Conservation (phyloP, 2,329 filamentous ascomycete genomes). For the Bipolaris bicolor region DNA sequence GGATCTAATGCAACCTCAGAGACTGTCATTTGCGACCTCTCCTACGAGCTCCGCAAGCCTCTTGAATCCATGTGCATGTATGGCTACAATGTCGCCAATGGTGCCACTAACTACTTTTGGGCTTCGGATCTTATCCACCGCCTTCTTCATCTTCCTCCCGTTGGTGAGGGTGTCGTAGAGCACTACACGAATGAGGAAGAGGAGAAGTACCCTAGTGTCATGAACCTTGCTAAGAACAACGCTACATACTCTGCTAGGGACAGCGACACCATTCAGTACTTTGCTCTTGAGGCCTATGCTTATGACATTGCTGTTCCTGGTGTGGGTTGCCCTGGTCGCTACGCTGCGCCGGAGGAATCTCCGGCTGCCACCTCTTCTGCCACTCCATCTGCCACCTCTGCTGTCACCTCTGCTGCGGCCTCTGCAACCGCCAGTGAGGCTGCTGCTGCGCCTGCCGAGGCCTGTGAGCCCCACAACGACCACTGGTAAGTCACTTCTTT, state of each 20-base stretch:
- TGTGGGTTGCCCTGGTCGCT: slow-evolving; percentile 63
- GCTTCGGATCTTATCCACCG: slow-evolving; percentile 71
- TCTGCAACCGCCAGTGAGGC: slow-evolving; percentile 6
- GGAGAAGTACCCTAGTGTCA: slow-evolving; percentile 62
- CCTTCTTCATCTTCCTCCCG: slow-evolving; percentile 65
- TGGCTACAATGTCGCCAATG: slow-evolving; percentile 66
- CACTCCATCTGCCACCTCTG: slow-evolving; percentile 2
- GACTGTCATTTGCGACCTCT: slow-evolving; percentile 72
- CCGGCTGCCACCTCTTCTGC: slow-evolving; percentile 13
- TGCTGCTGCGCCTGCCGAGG: slow-evolving; percentile 12
- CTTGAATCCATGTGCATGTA: slow-evolving; percentile 66
- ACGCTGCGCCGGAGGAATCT: slow-evolving; percentile 14
- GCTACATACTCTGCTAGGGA: slow-evolving; percentile 60
- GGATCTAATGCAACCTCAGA: slow-evolving; percentile 68
- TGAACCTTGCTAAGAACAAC: slow-evolving; percentile 60
- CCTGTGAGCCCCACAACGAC: slow-evolving; percentile 32
- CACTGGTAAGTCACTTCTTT: slow-evolving; percentile 22
- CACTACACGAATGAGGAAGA: slow-evolving; percentile 67
- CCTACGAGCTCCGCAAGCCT: slow-evolving; percentile 62
- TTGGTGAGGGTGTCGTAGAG: slow-evolving; percentile 66
- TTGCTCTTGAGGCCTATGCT: slow-evolving; percentile 71
- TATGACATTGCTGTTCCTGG: slow-evolving; percentile 69
- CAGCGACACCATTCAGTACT: slow-evolving; percentile 69
- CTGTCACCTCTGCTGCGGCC: slow-evolving; percentile 5
- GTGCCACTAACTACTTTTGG: slow-evolving; percentile 67